Conservation (phyloP, 2,329 filamentous ascomycete species). For the Talaromyces sp. region DNA sequence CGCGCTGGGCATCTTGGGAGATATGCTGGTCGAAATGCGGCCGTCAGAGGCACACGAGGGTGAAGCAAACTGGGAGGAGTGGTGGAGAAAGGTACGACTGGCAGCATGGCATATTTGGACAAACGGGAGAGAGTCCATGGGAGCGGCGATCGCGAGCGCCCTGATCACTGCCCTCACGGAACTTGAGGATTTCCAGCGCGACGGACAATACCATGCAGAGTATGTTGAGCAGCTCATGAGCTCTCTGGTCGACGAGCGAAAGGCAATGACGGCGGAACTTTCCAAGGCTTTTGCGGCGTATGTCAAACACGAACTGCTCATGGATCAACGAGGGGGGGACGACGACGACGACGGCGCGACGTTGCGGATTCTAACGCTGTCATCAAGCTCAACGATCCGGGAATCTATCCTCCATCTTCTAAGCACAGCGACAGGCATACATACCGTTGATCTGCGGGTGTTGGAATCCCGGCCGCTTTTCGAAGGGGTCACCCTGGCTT, state of each 20-base stretch:
- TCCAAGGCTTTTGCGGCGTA: conserved; percentile 23
- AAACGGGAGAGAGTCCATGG: conserved; percentile 64
- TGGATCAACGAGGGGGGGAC: not conserved
- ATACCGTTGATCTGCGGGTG: conserved; percentile 52
- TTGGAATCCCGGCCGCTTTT: conserved; percentile 64
- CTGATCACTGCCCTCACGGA: conserved; percentile 22
- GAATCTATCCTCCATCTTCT: conserved; percentile 40
- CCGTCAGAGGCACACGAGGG: conserved; percentile 1
- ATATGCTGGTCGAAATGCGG: conserved; percentile 35
- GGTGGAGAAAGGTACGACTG: conserved; percentile 56
- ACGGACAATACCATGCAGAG: conserved; percentile 10
- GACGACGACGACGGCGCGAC: conserved; percentile 24
- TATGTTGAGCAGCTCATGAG: conserved; percentile 19
- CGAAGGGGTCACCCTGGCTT: conserved; percentile 55
- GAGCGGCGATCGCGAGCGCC: conserved; percentile 51
- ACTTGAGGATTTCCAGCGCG: conserved; percentile 21
- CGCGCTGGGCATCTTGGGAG: conserved; percentile 48
- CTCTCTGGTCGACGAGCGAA: conserved; percentile 20
- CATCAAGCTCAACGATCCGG: conserved; percentile 59
- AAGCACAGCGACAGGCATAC: conserved; percentile 28
- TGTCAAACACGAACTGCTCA: conserved; percentile 17
- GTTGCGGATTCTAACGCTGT: conserved; percentile 55
- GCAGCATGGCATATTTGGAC: conserved; percentile 62
- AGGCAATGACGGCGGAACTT: conserved; percentile 19
- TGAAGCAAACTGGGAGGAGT: conserved; percentile 27